Evolutionary conservation across 2,329 filamentous ascomycete genomes (phyloP).

Genomic region (Niveomyces coronatus): DNA sequence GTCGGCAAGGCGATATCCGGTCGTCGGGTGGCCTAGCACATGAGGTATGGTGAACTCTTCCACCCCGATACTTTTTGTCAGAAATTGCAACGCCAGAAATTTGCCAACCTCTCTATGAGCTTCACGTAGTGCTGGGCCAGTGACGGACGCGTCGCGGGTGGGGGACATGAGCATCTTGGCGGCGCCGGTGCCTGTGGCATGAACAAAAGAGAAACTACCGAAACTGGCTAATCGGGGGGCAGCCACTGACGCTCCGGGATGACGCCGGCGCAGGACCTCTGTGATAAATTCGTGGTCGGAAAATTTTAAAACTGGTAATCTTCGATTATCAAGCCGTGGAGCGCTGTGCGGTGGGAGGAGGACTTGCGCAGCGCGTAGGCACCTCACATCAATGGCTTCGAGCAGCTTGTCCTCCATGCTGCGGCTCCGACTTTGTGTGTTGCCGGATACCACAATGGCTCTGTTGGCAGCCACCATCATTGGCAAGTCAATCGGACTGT

Average conservation of each 20-base stretch:
- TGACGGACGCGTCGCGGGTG: constrained; percentile 37
- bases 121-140: constrained; percentile 35
- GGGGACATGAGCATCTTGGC: constrained; percentile 42
- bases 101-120: constrained; percentile 38
- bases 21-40: constrained; percentile 35
- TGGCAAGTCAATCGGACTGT: constrained; percentile 44
- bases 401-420: constrained; percentile 39
- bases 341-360: constrained; percentile 29
- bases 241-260: not conserved
- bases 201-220: constrained; percentile 7
- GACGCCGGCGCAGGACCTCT: not conserved
- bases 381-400: constrained; percentile 28
- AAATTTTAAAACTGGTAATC: constrained; percentile 26
- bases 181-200: constrained; percentile 34
- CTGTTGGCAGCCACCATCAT: constrained; percentile 46
- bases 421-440: constrained; percentile 34
- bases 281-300: not conserved
- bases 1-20: constrained; percentile 34
- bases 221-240: not conserved
- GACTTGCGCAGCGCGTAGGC: constrained; percentile 34
- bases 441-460: constrained; percentile 45
- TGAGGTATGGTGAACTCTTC: constrained; percentile 39
- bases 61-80: constrained; percentile 37
- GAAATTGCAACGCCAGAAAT: constrained; percentile 41
- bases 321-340: constrained; percentile 30